A percentile compares a stretch with the other conserved stretches of the same genome.
phyloP scores from a whole-genome alignment of 2,329 filamentous ascomycete genomes.

The Aquanectria penicillioides region DNA sequence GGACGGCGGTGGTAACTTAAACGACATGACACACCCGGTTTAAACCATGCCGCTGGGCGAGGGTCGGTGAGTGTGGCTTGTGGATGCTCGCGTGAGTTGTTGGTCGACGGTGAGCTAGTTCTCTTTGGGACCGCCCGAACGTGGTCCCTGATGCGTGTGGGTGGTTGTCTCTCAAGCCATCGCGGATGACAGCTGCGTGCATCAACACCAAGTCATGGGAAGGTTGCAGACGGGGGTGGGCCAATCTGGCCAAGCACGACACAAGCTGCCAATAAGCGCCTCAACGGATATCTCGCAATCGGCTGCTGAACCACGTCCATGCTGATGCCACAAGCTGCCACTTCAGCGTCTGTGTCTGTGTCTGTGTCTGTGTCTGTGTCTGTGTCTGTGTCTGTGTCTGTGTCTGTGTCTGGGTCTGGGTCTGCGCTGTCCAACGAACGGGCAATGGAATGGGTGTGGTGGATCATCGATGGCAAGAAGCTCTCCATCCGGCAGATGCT shows the following conservation, averaged over 20 bases:
- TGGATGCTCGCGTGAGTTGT: conserved; percentile 33
- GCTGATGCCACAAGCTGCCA: too few relatives aligned
- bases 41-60: background rate
- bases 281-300: too few relatives aligned
- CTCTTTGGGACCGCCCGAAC: conserved; percentile 3
- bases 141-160: conserved; percentile 10
- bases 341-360: too few relatives aligned
- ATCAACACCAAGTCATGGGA: background rate
- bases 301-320: too few relatives aligned
- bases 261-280: too few relatives aligned
- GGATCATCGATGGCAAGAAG: conserved; percentile 17
- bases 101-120: background rate
- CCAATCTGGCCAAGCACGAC: too few relatives aligned
- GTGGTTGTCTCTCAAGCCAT: conserved; percentile 2
- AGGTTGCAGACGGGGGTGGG: too few relatives aligned
- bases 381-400: too few relatives aligned
- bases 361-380: too few relatives aligned
- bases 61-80: conserved; percentile 1
- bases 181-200: conserved; percentile 4
- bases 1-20: conserved; percentile 1
- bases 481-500: conserved; percentile 1
- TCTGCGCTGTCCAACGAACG: background rate
- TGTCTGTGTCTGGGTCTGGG: too few relatives aligned
- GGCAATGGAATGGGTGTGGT: conserved; percentile 22
- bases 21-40: background rate